Conservation (phyloP, 345 rosid species). For the Heritiera fomes region DNA sequence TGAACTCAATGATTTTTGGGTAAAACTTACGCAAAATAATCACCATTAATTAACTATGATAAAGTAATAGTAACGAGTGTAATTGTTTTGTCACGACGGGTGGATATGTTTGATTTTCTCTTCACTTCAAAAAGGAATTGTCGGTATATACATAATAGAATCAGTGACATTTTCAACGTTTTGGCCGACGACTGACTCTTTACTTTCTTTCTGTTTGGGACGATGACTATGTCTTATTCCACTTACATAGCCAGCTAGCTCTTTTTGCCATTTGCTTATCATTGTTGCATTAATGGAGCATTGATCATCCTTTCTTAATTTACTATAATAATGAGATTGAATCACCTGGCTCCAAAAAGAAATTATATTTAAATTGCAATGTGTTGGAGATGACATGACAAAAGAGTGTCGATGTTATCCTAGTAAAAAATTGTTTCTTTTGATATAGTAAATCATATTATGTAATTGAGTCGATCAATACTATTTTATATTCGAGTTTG, state of each 20-base stretch:
- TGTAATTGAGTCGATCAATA: too few relatives aligned
- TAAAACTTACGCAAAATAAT: too few relatives aligned
- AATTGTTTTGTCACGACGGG: not conserved
- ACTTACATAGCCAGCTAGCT: not conserved
- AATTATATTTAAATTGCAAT: not conserved
- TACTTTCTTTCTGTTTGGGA: not conserved
- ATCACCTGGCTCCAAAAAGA: not conserved
- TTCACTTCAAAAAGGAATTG: not conserved
- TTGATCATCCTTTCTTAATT: not conserved
- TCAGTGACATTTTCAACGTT: not conserved
- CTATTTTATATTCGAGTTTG: too few relatives aligned
- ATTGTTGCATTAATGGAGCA: not conserved
- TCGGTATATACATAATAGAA: too few relatives aligned
- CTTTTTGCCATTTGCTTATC: not conserved
- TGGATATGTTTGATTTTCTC: too few relatives aligned
- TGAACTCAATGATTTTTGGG: too few relatives aligned
- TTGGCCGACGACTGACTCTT: not conserved
- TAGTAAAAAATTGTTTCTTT: not conserved
- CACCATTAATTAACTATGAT: not conserved
- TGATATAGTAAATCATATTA: not conserved
- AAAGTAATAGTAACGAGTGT: not conserved
- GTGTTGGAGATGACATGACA: not conserved
- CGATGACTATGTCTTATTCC: not conserved
- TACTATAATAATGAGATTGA: not conserved
- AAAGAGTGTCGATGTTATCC: not conserved